Evolutionary conservation across 805 yeast species (phyloP).

Genomic region (Starmerella asiatica): DNA sequence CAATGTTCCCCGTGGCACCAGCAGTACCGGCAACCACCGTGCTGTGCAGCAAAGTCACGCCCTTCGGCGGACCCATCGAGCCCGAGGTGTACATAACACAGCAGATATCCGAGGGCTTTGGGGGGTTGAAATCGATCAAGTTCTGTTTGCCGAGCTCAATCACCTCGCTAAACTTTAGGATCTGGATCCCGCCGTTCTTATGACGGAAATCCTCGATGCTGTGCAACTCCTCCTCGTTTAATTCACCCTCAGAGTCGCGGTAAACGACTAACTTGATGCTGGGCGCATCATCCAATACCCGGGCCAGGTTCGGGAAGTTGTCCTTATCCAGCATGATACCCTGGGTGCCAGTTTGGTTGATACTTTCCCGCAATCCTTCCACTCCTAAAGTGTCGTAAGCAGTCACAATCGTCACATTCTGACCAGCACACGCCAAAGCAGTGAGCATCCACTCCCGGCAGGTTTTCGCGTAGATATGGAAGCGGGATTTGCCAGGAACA

Average conservation of each 20-base stretch:
- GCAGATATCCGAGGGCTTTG: slow-evolving; percentile 46
- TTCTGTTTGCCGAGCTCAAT: slow-evolving; percentile 46
- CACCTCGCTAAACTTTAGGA: slow-evolving; percentile 53
- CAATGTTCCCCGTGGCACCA: slow-evolving; percentile 60
- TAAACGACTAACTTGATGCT: slow-evolving; percentile 58
- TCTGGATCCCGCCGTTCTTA: slow-evolving; percentile 50
- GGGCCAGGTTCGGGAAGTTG: slow-evolving; percentile 50
- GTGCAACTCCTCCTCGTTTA: slow-evolving; percentile 47
- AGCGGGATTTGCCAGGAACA: slow-evolving; percentile 45
- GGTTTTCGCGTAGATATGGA: slow-evolving; percentile 81
- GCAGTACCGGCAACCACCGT: slow-evolving; percentile 74
- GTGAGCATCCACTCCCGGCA: slow-evolving; percentile 85
- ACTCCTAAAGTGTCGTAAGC: slow-evolving; percentile 44
- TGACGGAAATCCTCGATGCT: slow-evolving; percentile 43
- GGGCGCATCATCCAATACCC: slow-evolving; percentile 51
- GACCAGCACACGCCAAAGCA: slow-evolving; percentile 64
- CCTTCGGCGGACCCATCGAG: slow-evolving; percentile 75
- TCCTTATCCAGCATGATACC: slow-evolving; percentile 77
- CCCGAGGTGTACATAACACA: slow-evolving; percentile 85
- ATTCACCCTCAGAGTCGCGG: slow-evolving; percentile 36
- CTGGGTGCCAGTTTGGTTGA: slow-evolving; percentile 63
- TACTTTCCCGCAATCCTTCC: slow-evolving; percentile 55
- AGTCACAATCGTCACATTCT: slow-evolving; percentile 75
- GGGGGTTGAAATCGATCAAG: slow-evolving; percentile 30
- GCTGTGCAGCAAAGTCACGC: slow-evolving; percentile 54